phyloP scores from a whole-genome alignment of 176 grass and related monocot genomes.

The Raddia guianensis region DNA sequence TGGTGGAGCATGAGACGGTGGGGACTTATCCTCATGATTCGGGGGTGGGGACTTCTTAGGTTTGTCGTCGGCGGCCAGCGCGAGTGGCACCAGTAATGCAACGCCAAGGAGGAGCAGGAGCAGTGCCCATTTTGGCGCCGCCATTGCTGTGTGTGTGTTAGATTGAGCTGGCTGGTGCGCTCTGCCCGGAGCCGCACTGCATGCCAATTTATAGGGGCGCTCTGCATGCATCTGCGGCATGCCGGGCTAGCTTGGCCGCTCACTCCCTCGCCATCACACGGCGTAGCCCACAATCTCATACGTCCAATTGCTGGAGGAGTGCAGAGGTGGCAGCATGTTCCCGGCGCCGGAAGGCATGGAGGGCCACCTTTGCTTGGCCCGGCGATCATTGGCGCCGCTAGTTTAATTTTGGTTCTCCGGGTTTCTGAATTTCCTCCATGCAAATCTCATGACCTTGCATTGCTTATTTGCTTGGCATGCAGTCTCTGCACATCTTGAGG shows the following conservation, averaged over 20 bases:
- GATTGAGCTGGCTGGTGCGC: background rate
- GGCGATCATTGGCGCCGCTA: background rate
- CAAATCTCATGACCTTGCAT: background rate
- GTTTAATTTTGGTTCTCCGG: background rate
- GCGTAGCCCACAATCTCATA: background rate
- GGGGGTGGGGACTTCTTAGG: no score
- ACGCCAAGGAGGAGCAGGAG: slow-evolving; percentile 1
- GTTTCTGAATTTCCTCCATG: background rate
- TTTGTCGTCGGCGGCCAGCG: background rate
- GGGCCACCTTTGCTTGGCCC: background rate
- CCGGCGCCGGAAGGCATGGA: slow-evolving; percentile 27
- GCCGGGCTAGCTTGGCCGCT: background rate
- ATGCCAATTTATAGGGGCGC: background rate
- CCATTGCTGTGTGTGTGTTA: background rate
- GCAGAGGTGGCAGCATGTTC: background rate
- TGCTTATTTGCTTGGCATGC: no score
- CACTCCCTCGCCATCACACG: background rate
- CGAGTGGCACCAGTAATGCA: background rate
- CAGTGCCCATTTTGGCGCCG: slow-evolving; percentile 1
- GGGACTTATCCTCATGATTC: background rate
- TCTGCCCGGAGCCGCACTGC: background rate
- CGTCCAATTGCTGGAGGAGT: slow-evolving; percentile 8
- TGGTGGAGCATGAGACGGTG: background rate
- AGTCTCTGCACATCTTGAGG: no score
- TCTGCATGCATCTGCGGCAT: background rate